A percentile compares a stretch with the other conserved stretches of the same genome.
phyloP scores from a whole-genome alignment of 1,284 basidiomycete genomes.

The Blastosporella zonata region DNA sequence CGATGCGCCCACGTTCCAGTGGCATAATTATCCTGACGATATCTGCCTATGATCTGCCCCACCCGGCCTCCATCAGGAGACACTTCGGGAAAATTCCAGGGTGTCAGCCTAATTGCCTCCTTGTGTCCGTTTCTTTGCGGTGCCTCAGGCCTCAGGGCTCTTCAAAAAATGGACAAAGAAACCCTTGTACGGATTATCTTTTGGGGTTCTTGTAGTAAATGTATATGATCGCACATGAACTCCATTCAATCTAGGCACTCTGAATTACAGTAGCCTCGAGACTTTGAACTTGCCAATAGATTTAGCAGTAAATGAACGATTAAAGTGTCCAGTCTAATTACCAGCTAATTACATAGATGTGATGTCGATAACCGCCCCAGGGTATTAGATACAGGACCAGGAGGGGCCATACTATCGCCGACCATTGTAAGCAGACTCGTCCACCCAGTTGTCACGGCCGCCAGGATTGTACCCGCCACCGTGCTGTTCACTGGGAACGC shows the following conservation, averaged over 20 bases:
- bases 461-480: background rate
- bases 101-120: too few relatives aligned
- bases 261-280: too few relatives aligned
- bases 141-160: too few relatives aligned
- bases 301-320: background rate
- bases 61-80: too few relatives aligned
- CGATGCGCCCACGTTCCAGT: background rate
- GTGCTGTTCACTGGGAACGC: slow-evolving; percentile 21
- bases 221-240: too few relatives aligned
- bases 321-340: background rate
- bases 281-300: too few relatives aligned
- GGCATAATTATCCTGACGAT: background rate
- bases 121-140: too few relatives aligned
- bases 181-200: too few relatives aligned
- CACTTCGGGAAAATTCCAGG: background rate
- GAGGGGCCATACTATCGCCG: slow-evolving; percentile 14
- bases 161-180: too few relatives aligned
- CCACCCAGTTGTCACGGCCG: slow-evolving; percentile 41
- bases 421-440: slow-evolving; percentile 42
- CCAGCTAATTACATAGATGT: slow-evolving; percentile 9
- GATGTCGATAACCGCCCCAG: background rate
- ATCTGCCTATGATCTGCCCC: background rate
- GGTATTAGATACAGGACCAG: background rate
- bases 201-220: too few relatives aligned
- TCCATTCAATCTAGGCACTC: too few relatives aligned